Evolutionary conservation across 495 filamentous ascomycete species (phyloP).

Genomic region (Penicillium tannophilum): DNA sequence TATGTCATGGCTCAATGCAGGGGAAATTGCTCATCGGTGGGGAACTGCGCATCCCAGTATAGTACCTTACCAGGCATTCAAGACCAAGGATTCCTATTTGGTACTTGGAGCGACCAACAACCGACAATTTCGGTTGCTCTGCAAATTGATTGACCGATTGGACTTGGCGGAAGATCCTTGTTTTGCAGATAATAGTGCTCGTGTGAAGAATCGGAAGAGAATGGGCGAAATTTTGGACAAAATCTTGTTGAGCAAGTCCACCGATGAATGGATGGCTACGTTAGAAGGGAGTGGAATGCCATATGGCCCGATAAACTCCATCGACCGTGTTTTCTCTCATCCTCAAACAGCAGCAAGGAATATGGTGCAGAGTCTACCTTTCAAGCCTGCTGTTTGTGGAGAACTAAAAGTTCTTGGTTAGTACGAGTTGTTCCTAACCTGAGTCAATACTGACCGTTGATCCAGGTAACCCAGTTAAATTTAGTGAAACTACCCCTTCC

Average conservation of each 20-base stretch:
- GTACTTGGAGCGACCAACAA: constrained; percentile 87
- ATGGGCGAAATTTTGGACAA: constrained; percentile 68
- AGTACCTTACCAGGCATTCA: constrained; percentile 84
- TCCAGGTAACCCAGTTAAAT: not conserved
- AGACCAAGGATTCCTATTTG: constrained; percentile 77
- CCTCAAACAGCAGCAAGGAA: constrained; percentile 27
- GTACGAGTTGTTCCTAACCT: not conserved
- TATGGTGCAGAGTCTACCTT: constrained; percentile 27
- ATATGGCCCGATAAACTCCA: constrained; percentile 76
- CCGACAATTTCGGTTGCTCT: constrained; percentile 74
- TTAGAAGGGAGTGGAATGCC: constrained; percentile 85
- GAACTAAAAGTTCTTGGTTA: constrained; percentile 24
- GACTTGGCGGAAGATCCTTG: constrained; percentile 66
- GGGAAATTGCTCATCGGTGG: constrained; percentile 76
- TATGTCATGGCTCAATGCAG: constrained; percentile 77
- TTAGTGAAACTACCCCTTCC: not conserved
- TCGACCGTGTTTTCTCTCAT: constrained; percentile 30
- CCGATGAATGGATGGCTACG: constrained; percentile 72
- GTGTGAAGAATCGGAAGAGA: constrained; percentile 68
- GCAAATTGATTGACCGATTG: constrained; percentile 62
- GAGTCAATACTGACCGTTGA: not conserved
- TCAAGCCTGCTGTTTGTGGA: constrained; percentile 15
- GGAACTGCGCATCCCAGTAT: constrained; percentile 91
- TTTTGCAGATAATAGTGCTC: constrained; percentile 67
- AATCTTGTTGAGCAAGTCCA: constrained; percentile 67